Evolutionary conservation across 1,139 yeast genomes (phyloP).

Genomic region (Sugiyamaella novakii): DNA sequence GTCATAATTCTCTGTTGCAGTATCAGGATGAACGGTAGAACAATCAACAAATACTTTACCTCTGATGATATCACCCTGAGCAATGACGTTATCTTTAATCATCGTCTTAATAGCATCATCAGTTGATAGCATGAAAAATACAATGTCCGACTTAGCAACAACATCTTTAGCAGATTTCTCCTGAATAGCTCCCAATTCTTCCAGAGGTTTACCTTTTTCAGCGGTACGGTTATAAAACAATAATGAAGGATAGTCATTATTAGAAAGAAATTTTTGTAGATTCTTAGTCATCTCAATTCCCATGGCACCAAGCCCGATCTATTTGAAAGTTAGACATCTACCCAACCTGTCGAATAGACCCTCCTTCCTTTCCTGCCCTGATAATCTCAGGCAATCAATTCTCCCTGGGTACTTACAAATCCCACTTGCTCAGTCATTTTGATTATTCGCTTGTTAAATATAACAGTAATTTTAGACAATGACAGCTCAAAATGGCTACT

Average conservation of each 20-base stretch:
- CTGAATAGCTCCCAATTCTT: slow-evolving; percentile 29
- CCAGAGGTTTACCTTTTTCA: slow-evolving; percentile 27
- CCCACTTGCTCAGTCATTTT: slow-evolving; percentile 13
- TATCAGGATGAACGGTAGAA: slow-evolving; percentile 39
- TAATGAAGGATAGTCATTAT: slow-evolving; percentile 24
- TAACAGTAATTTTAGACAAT: no score
- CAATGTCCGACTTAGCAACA: slow-evolving; percentile 23
- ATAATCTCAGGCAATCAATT: no score
- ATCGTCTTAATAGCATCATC: slow-evolving; percentile 26
- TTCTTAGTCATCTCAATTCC: slow-evolving; percentile 31
- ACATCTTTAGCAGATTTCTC: slow-evolving; percentile 25
- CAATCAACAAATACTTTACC: slow-evolving; percentile 36
- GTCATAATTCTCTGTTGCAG: slow-evolving; percentile 28
- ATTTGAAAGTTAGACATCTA: slow-evolving; percentile 3
- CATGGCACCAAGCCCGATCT: slow-evolving; percentile 35
- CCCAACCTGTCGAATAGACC: no score
- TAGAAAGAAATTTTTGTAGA: slow-evolving; percentile 26
- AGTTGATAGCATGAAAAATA: slow-evolving; percentile 30
- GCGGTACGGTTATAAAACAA: slow-evolving; percentile 29
- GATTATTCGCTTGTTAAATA: no score
- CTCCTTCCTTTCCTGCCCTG: no score
- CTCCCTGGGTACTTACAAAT: slow-evolving; percentile 4
- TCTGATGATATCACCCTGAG: slow-evolving; percentile 13
- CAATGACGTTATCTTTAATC: slow-evolving; percentile 19
- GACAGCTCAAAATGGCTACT: no score